Percentiles rank a stretch among this genome's conserved stretches.
phyloP scores from a whole-genome alignment of 768 basidiomycete genomes.

The Leccinum imitatum region DNA sequence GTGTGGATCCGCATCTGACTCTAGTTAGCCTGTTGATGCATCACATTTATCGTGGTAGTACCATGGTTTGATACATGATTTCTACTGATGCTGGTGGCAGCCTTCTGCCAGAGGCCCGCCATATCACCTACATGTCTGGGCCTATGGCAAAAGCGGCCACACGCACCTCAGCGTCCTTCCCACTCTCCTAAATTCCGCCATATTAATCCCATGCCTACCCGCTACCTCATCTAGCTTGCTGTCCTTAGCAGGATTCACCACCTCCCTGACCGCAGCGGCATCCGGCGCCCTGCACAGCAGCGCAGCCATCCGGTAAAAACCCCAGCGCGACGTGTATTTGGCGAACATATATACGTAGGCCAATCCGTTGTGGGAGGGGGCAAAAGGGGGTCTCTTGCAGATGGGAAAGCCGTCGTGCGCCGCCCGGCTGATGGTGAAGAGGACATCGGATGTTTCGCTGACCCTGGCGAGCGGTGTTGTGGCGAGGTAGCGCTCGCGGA shows the following conservation, averaged over 20 bases:
- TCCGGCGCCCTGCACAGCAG: constrained; percentile 13
- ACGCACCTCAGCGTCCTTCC: constrained; percentile 11
- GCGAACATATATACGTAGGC: constrained; percentile 11
- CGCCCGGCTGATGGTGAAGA: constrained; percentile 16
- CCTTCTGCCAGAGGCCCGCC: background rate
- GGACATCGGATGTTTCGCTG: constrained; percentile 14
- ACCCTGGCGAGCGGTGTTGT: constrained; percentile 11
- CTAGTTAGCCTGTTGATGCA: too few species aligned
- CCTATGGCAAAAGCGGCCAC: constrained; percentile 18
- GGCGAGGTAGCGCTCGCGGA: constrained; percentile 10
- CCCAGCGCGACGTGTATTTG: constrained; percentile 16
- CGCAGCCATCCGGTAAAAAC: constrained; percentile 15
- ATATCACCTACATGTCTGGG: constrained; percentile 13
- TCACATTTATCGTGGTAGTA: too few species aligned
- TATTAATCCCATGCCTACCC: constrained; percentile 13
- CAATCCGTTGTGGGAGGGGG: constrained; percentile 11
- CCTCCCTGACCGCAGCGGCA: constrained; percentile 13
- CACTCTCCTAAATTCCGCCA: constrained; percentile 9
- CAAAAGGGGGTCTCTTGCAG: constrained; percentile 14
- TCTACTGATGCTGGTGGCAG: too few species aligned
- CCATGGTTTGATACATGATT: too few species aligned
- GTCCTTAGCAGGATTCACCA: constrained; percentile 16
- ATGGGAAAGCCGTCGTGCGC: constrained; percentile 11
- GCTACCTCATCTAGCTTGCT: constrained; percentile 15
- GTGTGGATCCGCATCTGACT: too few species aligned